A percentile compares a stretch with the other conserved stretches of the same genome.
phyloP scores from a whole-genome alignment of 176 grass and related monocot genomes.

The Neostapfia colusana region DNA sequence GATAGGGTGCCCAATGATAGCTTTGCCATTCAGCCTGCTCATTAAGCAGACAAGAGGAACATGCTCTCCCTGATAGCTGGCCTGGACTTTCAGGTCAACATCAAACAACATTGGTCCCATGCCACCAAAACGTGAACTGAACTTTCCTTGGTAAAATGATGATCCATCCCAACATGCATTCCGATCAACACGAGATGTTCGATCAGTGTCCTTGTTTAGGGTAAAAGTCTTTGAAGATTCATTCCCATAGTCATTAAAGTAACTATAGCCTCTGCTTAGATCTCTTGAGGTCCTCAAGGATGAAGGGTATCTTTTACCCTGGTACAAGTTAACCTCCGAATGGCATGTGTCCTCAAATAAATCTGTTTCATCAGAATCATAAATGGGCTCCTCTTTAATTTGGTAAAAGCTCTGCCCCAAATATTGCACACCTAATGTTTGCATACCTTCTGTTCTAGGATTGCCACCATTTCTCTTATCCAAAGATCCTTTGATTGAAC shows the following conservation, averaged over 20 bases:
- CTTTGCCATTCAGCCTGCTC: constrained; percentile 98
- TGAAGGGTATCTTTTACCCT: constrained; percentile 49
- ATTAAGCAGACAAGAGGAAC: constrained; percentile 97
- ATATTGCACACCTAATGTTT: constrained; percentile 44
- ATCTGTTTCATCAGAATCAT: constrained; percentile 60
- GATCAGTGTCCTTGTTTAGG: constrained; percentile 42
- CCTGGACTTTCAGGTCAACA: constrained; percentile 84
- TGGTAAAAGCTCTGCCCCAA: constrained; percentile 53
- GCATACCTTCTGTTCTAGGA: constrained; percentile 40
- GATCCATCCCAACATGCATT: constrained; percentile 51
- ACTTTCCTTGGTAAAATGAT: constrained; percentile 50
- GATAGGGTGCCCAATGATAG: constrained; percentile 92
- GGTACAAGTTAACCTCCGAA: constrained; percentile 51
- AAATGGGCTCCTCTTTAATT: constrained; percentile 56
- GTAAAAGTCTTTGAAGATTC: constrained; percentile 51
- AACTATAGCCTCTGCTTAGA: constrained; percentile 52
- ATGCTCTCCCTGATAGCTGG: constrained; percentile 95
- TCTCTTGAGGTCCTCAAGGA: constrained; percentile 57
- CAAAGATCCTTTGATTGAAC: constrained; percentile 40
- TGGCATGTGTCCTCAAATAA: constrained; percentile 45
- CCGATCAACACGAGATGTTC: constrained; percentile 26
- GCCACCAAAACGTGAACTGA: constrained; percentile 45
- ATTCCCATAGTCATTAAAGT: constrained; percentile 49
- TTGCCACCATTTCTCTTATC: constrained; percentile 42
- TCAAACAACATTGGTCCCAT: constrained; percentile 61